Conservation (phyloP, 2,329 filamentous ascomycete species). For the Teratosphaeria gauchensis region DNA sequence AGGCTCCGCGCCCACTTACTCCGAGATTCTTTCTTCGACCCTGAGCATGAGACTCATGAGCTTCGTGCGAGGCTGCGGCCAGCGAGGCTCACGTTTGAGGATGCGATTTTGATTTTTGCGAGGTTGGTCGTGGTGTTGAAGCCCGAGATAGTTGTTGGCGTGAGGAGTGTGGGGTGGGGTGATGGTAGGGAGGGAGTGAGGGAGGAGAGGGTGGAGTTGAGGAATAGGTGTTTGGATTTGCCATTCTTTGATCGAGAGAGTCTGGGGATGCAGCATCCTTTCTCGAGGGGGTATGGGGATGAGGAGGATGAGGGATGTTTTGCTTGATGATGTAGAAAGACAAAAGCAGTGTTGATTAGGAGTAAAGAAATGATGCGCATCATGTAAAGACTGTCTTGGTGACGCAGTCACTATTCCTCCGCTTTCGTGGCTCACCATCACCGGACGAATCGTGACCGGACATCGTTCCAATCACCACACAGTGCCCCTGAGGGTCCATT, state of each 20-base stretch:
- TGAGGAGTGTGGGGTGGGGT: no score
- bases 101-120: constrained; percentile 6
- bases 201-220: constrained; percentile 5
- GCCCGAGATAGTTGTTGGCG: background rate
- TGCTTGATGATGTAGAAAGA: constrained; percentile 1
- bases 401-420: no score
- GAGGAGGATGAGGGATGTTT: background rate
- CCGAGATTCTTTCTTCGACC: constrained; percentile 10
- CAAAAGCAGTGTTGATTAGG: no score
- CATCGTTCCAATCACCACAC: no score
- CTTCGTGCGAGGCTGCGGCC: constrained; percentile 2
- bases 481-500: no score
- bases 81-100: constrained; percentile 4
- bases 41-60: constrained; percentile 3
- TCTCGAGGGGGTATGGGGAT: background rate
- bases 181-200: background rate
- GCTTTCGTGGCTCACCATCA: no score
- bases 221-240: constrained; percentile 6
- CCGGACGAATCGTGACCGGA: no score
- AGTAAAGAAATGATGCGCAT: no score
- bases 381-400: no score
- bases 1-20: constrained; percentile 5
- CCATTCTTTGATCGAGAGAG: constrained; percentile 7
- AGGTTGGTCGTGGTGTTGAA: constrained; percentile 7
- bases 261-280: constrained; percentile 3